These are phyloP conservation scores for Fennellomyces sp. DNA, from an alignment of 371 early-diverging fungal species.

Conservation along the genomic window DNA sequence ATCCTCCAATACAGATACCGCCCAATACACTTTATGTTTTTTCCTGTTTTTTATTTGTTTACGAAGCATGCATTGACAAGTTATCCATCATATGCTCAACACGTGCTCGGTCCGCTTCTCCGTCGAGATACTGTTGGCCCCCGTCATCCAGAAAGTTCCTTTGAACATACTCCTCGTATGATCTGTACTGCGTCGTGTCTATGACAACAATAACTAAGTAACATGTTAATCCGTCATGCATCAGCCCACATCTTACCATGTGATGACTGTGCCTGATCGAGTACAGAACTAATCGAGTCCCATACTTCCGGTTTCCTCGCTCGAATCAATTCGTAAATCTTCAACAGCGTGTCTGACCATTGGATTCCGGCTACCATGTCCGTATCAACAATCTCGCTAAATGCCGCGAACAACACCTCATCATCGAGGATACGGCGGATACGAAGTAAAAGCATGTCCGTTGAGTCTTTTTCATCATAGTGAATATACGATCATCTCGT, in stretches of 20 bases:
- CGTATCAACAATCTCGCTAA: background rate
- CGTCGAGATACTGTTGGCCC: constrained; percentile 36
- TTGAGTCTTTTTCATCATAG: background rate
- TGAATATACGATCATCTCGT: background rate
- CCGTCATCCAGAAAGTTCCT: constrained; percentile 43
- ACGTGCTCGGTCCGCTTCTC: constrained; percentile 36
- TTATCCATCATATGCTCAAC: constrained; percentile 36
- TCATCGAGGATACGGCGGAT: background rate
- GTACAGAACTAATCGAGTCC: constrained; percentile 3
- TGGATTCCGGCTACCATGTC: background rate
- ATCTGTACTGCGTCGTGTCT: constrained; percentile 20
- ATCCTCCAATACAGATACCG: background rate
- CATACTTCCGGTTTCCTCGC: constrained; percentile 14
- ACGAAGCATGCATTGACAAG: background rate
- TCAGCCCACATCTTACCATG: background rate
- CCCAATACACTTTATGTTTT: background rate
- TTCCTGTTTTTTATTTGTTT: no score
- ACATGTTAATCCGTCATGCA: no score
- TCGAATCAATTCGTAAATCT: constrained; percentile 4
- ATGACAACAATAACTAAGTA: background rate
- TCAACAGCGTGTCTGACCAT: constrained; percentile 4
- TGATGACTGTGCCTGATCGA: constrained; percentile 5
- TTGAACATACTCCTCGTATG: constrained; percentile 45
- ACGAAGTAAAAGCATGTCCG: background rate
- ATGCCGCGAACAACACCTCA: background rate